Evolutionary conservation across 2,329 filamentous ascomycete genomes (phyloP).

Genomic region (Endothia cerciana): DNA sequence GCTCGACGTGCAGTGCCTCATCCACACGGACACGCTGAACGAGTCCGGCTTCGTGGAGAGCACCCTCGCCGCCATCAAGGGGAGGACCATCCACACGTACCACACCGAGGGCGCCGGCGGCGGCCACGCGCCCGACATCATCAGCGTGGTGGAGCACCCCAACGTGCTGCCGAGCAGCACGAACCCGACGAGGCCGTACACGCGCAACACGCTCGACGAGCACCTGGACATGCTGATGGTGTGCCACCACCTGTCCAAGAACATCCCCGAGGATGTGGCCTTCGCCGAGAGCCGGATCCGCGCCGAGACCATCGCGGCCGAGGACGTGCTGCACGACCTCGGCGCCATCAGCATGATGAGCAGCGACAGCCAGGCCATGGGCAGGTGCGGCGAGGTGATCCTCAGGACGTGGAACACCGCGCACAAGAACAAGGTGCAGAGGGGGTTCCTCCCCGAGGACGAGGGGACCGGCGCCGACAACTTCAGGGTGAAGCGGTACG

Average conservation of each 20-base stretch:
- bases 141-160: constrained; percentile 83
- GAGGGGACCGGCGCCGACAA: constrained; percentile 82
- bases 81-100: constrained; percentile 91
- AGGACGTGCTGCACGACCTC: constrained; percentile 93
- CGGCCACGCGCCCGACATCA: constrained; percentile 95
- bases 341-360: constrained; percentile 98
- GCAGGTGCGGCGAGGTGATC: constrained; percentile 91
- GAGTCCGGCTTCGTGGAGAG: constrained; percentile 97
- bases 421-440: constrained; percentile 92
- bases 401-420: constrained; percentile 95
- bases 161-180: constrained; percentile 91
- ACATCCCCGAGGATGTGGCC: constrained; percentile 93
- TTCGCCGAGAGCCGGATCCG: constrained; percentile 95
- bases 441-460: constrained; percentile 77
- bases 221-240: constrained; percentile 99
- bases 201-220: constrained; percentile 90
- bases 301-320: constrained; percentile 93
- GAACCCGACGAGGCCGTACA: constrained; percentile 90
- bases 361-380: constrained; percentile 95
- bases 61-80: constrained; percentile 82
- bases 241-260: constrained; percentile 88
- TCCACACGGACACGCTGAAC: constrained; percentile 95
- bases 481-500: constrained; percentile 87
- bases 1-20: constrained; percentile 88
- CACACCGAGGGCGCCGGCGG: constrained; percentile 96